Base-by-base conservation (phyloP, 2,329 filamentous ascomycete species). In the Escovopsis weberi region DNA sequence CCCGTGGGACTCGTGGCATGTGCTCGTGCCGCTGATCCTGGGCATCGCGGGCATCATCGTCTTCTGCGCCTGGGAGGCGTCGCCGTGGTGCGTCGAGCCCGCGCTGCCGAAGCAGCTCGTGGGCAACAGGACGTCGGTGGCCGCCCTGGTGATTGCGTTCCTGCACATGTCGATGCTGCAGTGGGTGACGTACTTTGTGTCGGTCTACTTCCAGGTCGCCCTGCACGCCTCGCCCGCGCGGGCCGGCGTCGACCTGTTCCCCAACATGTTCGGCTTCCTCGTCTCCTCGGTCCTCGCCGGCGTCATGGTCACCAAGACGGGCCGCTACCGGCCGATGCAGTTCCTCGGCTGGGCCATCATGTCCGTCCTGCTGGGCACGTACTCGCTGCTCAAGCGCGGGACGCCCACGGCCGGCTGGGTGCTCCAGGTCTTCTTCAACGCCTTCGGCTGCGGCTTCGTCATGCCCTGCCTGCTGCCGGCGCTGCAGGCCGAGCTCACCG, bases 201-300 rank as follows among this genome's bases (percentile, higher is more conserved):
- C 68, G 0, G 51, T 72, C 9, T 72, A 70, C 50, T 72, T 71
- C 47, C 67, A 72, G 41, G 60, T 55, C 3, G 63, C 70, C 0
- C 53, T 57, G 1, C 49, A 49, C 2, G 52, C 56, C 4, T 51
- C 55, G 0, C 58, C 68, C 0, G 47, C 50, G 0, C 41, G 36
- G 39, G 53, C 62, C 0, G 64, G 59, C 1, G 50, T 64, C 18
- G 44, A 56, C 26, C 33, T 63, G 4, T 53, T 66, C 43, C 49
- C 57, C 38, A 51, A 50, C 0, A 52, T 64, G 12, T 48, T 57
- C 1, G 44, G 55, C 0, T 50, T 56, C 7, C 49, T 52, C 5
- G 52, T 60, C 2, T 51, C 54, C 0, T 50, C 53, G 3, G 47
- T 51, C 4, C 46, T 56, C 9, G 40, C 56, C 4, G 53, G 51